phyloP scores from a whole-genome alignment of 164 flowering plant genomes.

The Piper betle region DNA sequence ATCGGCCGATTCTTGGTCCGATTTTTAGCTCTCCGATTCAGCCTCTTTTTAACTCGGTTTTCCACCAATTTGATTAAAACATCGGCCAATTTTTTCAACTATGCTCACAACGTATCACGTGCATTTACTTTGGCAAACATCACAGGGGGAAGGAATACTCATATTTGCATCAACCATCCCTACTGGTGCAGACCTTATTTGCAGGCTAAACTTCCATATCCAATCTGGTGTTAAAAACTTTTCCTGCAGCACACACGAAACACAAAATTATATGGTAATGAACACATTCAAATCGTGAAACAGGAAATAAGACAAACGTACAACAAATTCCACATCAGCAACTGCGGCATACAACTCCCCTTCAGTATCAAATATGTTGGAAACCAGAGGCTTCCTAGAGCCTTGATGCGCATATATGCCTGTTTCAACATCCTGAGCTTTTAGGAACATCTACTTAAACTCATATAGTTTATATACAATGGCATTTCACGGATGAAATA shows the following conservation, averaged over 20 bases:
- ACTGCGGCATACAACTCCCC: slow-evolving; percentile 87
- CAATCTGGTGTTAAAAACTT: slow-evolving; percentile 55
- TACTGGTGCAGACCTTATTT: slow-evolving; percentile 50
- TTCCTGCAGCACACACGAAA: slow-evolving; percentile 69
- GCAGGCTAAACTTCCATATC: slow-evolving; percentile 45
- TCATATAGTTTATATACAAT: no score
- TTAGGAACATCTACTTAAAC: background rate
- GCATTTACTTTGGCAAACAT: slow-evolving; percentile 53
- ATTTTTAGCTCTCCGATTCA: no score
- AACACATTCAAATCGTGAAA: no score
- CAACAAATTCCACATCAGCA: slow-evolving; percentile 75
- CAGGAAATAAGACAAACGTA: slow-evolving; percentile 28
- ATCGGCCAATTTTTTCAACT: no score
- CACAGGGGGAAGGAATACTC: slow-evolving; percentile 41
- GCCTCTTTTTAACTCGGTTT: no score
- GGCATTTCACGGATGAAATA: background rate
- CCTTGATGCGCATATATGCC: slow-evolving; percentile 52
- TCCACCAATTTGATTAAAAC: no score
- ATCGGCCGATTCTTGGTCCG: no score
- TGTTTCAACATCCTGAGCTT: slow-evolving; percentile 13
- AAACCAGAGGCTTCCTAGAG: slow-evolving; percentile 56
- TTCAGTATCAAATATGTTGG: slow-evolving; percentile 43
- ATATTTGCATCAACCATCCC: slow-evolving; percentile 91
- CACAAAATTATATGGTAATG: no score
- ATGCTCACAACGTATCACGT: no score